Conservation (phyloP, 495 filamentous ascomycete genomes). For the Penicillium atrosanguineum region DNA sequence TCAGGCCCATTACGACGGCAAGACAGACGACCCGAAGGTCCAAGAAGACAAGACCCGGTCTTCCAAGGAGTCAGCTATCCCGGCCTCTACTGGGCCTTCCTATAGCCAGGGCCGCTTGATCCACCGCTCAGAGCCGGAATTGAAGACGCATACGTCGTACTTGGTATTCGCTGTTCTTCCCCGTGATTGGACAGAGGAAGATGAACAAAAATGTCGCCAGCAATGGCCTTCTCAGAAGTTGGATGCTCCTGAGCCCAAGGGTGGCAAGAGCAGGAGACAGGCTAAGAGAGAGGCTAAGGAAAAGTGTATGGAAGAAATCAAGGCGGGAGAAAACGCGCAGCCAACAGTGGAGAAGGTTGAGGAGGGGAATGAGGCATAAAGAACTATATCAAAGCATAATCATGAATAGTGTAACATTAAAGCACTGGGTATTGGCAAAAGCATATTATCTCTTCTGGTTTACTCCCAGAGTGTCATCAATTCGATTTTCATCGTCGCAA, state of each 20-base stretch:
- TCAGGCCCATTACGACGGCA: slow-evolving; percentile 11
- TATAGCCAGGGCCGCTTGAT: slow-evolving; percentile 69
- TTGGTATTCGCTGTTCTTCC: slow-evolving; percentile 91
- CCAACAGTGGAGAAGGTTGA: slow-evolving; percentile 6
- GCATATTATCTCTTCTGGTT: neutral
- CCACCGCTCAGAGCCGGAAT: slow-evolving; percentile 77
- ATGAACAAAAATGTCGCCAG: slow-evolving; percentile 66
- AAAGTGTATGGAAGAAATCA: slow-evolving; percentile 34
- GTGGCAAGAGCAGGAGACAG: slow-evolving; percentile 47
- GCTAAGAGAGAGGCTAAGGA: slow-evolving; percentile 45
- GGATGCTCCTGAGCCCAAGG: slow-evolving; percentile 20
- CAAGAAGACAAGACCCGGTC: slow-evolving; percentile 1
- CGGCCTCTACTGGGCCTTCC: slow-evolving; percentile 17
- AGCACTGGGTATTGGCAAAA: slow-evolving; percentile 4
- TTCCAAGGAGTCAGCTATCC: neutral
- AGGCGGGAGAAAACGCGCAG: slow-evolving; percentile 32
- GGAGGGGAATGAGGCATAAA: slow-evolving; percentile 15
- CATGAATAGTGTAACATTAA: slow-evolving; percentile 9
- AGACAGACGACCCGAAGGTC: neutral
- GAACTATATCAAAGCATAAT: slow-evolving; percentile 7
- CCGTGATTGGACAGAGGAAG: slow-evolving; percentile 75
- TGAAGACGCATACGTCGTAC: slow-evolving; percentile 95
- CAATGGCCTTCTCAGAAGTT: slow-evolving; percentile 55
- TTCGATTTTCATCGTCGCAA: neutral
- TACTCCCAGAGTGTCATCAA: neutral